These are phyloP conservation scores for Panaeolus papilionaceus DNA, from an alignment of 768 basidiomycete species.

Conservation along the genomic window DNA sequence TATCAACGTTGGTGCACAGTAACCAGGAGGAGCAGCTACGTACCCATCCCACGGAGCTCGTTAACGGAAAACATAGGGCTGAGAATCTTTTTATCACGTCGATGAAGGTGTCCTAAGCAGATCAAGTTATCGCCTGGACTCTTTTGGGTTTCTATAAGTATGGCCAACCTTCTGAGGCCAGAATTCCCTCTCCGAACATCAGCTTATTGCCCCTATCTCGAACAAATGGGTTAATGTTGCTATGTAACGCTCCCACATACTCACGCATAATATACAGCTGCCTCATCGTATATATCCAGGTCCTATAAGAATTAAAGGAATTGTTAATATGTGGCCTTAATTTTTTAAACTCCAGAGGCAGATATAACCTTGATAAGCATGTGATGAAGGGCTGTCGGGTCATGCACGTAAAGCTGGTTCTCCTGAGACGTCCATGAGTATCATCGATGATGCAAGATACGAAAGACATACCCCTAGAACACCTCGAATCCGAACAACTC, in stretches of 20 bases:
- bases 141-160: not conserved
- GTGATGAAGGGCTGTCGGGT: conserved; percentile 51
- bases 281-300: conserved; percentile 39
- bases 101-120: conserved; percentile 43
- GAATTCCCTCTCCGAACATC: conserved; percentile 17
- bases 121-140: not conserved
- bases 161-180: conserved; percentile 18
- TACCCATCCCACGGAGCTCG: conserved; percentile 45
- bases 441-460: not conserved
- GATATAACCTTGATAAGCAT: conserved; percentile 48
- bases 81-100: conserved; percentile 49
- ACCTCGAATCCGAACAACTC: conserved; percentile 38
- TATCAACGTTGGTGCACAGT: not conserved
- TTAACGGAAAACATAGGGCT: conserved; percentile 50
- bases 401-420: conserved; percentile 44
- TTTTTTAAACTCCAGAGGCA: not conserved
- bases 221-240: not conserved
- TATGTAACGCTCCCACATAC: conserved; percentile 6
- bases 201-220: conserved; percentile 7
- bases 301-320: conserved; percentile 28
- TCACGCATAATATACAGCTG: conserved; percentile 32
- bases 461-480: conserved; percentile 39
- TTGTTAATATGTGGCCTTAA: not conserved
- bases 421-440: conserved; percentile 26
- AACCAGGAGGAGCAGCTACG: not conserved